phyloP scores from a whole-genome alignment of 225 moss, liverwort and hornwort species.

The Physcomitrium patens region DNA sequence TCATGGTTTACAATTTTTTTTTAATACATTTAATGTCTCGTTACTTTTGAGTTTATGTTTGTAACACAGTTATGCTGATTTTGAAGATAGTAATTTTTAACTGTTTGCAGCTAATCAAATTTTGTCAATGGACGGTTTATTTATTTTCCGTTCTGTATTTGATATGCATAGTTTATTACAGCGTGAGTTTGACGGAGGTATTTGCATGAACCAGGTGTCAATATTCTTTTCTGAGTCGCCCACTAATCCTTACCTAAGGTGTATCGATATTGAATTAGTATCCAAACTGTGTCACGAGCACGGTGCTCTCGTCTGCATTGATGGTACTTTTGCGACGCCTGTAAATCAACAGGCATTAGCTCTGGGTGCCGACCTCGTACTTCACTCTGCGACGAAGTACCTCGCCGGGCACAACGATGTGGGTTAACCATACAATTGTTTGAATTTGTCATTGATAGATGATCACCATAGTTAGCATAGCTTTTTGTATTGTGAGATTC shows the following conservation, averaged over 20 bases:
- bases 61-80: neutral
- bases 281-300: constrained; percentile 86
- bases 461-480: too few species aligned
- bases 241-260: constrained; percentile 97
- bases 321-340: constrained; percentile 99
- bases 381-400: constrained; percentile 98
- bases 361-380: constrained; percentile 91
- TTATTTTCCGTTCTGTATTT: neutral
- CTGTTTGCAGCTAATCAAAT: neutral
- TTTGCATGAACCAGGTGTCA: constrained; percentile 72
- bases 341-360: constrained; percentile 95
- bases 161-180: neutral
- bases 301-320: constrained; percentile 88
- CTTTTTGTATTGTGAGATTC: too few species aligned
- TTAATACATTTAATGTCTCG: neutral
- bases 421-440: constrained; percentile 28
- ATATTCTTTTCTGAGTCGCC: constrained; percentile 99
- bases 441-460: too few species aligned
- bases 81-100: neutral
- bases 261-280: constrained; percentile 90
- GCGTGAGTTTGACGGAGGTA: constrained; percentile 5
- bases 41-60: neutral
- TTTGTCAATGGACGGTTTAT: neutral
- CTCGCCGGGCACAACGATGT: constrained; percentile 99
- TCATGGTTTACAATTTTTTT: neutral